phyloP scores from a whole-genome alignment of 495 filamentous ascomycete genomes.

The Clavariopsis aquatica region DNA sequence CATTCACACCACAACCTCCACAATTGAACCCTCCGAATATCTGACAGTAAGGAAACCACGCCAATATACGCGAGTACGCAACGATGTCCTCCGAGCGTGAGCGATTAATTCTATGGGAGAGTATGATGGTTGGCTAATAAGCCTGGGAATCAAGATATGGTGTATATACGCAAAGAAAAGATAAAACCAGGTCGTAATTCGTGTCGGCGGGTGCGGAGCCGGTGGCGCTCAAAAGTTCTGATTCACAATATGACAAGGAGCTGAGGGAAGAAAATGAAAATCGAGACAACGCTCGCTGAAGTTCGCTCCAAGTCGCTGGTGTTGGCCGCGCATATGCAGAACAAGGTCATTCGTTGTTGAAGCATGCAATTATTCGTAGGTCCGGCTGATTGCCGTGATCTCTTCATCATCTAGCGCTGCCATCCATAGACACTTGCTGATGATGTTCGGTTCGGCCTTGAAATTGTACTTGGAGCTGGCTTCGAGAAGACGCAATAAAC shows the following conservation, averaged over 20 bases:
- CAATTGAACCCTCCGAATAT: not conserved
- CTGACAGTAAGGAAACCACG: constrained; percentile 3
- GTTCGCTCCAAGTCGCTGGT: not conserved
- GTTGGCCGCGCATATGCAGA: constrained; percentile 1
- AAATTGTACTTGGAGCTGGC: constrained; percentile 80
- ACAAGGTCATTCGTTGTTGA: not conserved
- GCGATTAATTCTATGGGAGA: constrained; percentile 34
- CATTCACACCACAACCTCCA: not conserved
- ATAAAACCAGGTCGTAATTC: constrained; percentile 21
- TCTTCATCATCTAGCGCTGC: constrained; percentile 82
- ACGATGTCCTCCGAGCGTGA: constrained; percentile 25
- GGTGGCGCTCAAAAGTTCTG: constrained; percentile 1
- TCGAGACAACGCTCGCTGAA: constrained; percentile 12
- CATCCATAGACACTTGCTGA: constrained; percentile 95
- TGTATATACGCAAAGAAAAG: constrained; percentile 21
- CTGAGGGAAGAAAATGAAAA: not conserved
- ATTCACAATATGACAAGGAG: constrained; percentile 6
- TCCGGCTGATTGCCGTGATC: constrained; percentile 54
- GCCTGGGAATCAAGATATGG: constrained; percentile 22
- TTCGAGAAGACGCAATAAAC: constrained; percentile 81
- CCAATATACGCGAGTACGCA: not conserved
- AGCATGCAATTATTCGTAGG: constrained; percentile 21
- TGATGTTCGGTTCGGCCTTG: constrained; percentile 78
- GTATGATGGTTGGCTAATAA: constrained; percentile 18
- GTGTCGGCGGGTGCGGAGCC: constrained; percentile 1